phyloP scores from a whole-genome alignment of 2,329 filamentous ascomycete species.

The Colletotrichum sp. region DNA sequence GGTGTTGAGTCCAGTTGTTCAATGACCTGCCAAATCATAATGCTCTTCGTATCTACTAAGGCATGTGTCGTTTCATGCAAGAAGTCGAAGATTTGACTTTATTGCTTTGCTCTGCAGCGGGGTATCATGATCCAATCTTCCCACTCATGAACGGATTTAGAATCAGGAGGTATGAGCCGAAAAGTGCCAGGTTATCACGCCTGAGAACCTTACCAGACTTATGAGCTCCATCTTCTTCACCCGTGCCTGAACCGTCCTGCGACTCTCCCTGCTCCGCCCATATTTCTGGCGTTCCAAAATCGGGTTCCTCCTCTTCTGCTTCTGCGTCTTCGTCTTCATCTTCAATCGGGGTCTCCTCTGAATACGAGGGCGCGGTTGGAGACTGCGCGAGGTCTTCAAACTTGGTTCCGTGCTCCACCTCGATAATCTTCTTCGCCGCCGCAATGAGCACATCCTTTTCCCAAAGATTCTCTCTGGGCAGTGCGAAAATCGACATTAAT shows the following conservation, averaged over 20 bases:
- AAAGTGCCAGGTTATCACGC: not conserved
- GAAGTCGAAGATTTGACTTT: not conserved
- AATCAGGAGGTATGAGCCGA: not conserved
- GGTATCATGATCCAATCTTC: not conserved
- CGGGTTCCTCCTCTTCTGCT: not conserved
- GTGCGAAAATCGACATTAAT: not conserved
- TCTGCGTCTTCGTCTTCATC: not conserved
- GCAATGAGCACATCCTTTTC: not conserved
- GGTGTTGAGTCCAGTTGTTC: no score
- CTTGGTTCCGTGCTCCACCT: not conserved
- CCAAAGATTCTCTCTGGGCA: not conserved
- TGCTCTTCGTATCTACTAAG: no score
- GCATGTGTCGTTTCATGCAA: no score
- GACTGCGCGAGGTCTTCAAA: not conserved
- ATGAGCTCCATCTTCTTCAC: not conserved
- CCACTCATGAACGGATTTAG: not conserved
- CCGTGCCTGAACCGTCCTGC: not conserved
- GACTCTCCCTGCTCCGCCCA: not conserved
- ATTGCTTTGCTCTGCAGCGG: not conserved
- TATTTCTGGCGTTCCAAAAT: not conserved
- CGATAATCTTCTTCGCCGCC: not conserved
- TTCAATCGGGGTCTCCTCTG: not conserved
- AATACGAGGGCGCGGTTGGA: not conserved
- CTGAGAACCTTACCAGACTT: not conserved
- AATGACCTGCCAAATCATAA: no score